Conservation (phyloP, 371 early-diverging fungal species). For the Mucor lusitanicus region DNA sequence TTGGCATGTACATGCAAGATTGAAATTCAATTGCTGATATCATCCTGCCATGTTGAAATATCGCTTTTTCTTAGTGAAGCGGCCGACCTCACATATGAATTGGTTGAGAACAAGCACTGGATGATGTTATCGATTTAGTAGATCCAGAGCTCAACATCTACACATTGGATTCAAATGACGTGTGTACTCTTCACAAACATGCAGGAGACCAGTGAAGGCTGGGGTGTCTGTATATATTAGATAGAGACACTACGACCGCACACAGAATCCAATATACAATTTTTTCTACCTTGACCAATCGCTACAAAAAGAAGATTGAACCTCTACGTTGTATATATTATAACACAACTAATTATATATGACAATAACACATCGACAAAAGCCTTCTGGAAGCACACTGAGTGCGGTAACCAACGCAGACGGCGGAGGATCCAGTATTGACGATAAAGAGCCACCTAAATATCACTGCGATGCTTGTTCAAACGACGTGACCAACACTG, state of each 20-base stretch:
- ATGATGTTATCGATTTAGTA: no score
- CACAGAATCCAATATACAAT: not conserved
- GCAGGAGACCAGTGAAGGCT: not conserved
- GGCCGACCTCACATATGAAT: no score
- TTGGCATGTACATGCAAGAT: no score
- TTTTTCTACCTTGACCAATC: not conserved
- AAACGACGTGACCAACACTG: conserved; percentile 85
- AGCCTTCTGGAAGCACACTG: conserved; percentile 35
- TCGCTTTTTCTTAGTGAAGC: no score
- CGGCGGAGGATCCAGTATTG: conserved; percentile 26
- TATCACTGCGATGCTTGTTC: conserved; percentile 93
- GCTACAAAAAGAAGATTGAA: not conserved
- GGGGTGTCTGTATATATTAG: not conserved
- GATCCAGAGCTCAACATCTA: not conserved
- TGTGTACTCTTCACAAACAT: not conserved
- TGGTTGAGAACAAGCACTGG: no score
- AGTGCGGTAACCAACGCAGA: conserved; percentile 25
- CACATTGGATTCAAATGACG: not conserved
- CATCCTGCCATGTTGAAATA: no score
- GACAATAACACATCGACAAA: conserved; percentile 55
- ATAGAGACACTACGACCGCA: not conserved
- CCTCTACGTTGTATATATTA: conserved; percentile 1
- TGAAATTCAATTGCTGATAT: no score
- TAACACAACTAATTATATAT: conserved; percentile 17
- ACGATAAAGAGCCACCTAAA: conserved; percentile 59